Base-by-base conservation (phyloP, 805 yeast species). In the Debaryomyces castellii region DNA sequence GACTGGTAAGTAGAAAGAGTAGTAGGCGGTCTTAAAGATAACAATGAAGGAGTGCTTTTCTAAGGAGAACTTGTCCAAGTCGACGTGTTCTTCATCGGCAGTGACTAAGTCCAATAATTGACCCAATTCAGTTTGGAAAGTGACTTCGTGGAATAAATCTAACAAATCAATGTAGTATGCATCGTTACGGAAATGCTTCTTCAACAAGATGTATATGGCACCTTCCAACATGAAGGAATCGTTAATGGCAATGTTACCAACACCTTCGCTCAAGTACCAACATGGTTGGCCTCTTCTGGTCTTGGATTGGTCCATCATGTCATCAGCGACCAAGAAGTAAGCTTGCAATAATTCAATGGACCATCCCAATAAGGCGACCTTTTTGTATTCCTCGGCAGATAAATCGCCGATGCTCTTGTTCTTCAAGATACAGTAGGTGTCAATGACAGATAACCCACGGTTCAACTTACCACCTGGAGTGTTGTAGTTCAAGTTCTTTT, bases 251-350 rank as follows among this genome's bases (percentile, higher is more conserved):
- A 94, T 85, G 64, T 89, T 89, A 34, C 88, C 89, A 48, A 94
- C 97, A 33, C 81, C 82, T 54, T 80, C 82, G 28, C 72, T 78
- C 62, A 77, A 82, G 76, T 90, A 94, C 99, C 99, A 94, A 71
- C 99, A 94, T 54, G 97, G 94, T 71, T 92, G 97, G 49, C 97
- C 99, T 67, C 99, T 85, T 78, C 99, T 87, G 35, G 99, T 94
- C 66, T 89, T 86, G 27, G 96, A 87, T 55, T 83, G 82, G 67
- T 94, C 99, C 99, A 94, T 94, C 83, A 94, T 94, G 66, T 94
- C 99, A 66, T 94, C 99, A 25, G 98, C 95, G 46, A 94, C 98
- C 59, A 94, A 78, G 77, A 94, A 94, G 67, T 89, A 94, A 1
- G 97, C 98, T 72, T 92, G 99, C 56, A 92, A 76, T 53, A 94